Percentiles rank a stretch among this genome's conserved stretches.
These are phyloP conservation scores for Colletotrichum sp. DNA, from an alignment of 2,329 filamentous ascomycete genomes.

Conservation along the genomic window DNA sequence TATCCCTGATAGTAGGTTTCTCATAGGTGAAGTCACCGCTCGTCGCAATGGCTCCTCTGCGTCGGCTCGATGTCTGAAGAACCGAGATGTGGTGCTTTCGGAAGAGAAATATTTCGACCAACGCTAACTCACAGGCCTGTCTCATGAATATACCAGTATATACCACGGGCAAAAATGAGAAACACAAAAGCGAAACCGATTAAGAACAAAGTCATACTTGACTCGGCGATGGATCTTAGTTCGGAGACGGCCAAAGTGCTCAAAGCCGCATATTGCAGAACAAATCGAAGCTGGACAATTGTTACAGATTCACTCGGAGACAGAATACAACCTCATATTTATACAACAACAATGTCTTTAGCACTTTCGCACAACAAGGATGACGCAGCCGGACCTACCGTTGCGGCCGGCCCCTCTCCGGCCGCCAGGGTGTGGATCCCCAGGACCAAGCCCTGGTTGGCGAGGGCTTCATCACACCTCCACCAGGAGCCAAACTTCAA, in stretches of 20 bases:
- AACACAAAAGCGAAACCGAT: background rate
- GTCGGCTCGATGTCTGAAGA: background rate
- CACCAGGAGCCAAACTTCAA: background rate
- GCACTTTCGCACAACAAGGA: background rate
- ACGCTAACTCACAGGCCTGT: background rate
- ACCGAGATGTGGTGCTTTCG: background rate
- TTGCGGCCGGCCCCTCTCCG: background rate
- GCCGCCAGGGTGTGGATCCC: background rate
- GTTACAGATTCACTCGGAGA: background rate
- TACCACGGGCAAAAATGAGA: background rate
- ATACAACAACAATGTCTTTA: fast-evolving
- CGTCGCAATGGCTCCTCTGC: background rate
- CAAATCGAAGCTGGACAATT: background rate
- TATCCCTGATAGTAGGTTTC: background rate
- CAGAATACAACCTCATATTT: background rate
- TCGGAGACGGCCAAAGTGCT: background rate
- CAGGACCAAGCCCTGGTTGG: background rate
- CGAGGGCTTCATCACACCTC: background rate
- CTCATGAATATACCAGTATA: background rate
- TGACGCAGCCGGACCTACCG: background rate
- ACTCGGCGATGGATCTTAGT: background rate
- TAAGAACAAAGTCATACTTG: no score
- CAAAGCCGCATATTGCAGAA: background rate
- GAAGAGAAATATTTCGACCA: background rate
- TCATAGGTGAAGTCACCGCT: background rate